These are phyloP conservation scores for Sclerotinia nivalis DNA, from an alignment of 2,329 filamentous ascomycete genomes.

Conservation along the genomic window DNA sequence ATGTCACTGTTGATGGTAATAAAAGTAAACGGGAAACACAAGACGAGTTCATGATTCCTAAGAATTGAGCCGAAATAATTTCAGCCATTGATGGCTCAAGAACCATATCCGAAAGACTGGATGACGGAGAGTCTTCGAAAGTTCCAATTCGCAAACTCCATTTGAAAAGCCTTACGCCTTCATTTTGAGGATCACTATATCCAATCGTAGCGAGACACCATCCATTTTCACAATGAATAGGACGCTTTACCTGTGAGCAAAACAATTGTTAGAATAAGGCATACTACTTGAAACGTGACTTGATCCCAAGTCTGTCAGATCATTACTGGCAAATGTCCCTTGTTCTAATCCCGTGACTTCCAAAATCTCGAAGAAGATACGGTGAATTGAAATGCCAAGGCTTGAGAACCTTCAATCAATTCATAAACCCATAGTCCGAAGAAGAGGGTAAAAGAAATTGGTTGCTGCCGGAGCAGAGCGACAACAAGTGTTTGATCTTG, in stretches of 20 bases:
- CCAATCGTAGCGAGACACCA: constrained; percentile 29
- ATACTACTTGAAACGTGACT: background rate
- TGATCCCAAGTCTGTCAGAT: background rate
- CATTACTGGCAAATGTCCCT: constrained; percentile 46
- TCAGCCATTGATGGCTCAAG: constrained; percentile 26
- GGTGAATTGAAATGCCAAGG: constrained; percentile 49
- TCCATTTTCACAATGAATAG: background rate
- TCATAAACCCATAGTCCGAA: constrained; percentile 46
- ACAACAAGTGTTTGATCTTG: constrained; percentile 51
- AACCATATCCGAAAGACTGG: background rate
- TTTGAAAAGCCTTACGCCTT: constrained; percentile 37
- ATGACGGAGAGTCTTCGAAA: background rate
- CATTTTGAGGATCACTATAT: constrained; percentile 31
- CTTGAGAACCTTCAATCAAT: constrained; percentile 34
- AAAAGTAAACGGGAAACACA: constrained; percentile 20
- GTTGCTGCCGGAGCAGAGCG: constrained; percentile 38
- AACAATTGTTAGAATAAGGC: background rate
- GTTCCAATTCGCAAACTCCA: constrained; percentile 30
- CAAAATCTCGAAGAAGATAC: constrained; percentile 50
- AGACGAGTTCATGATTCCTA: constrained; percentile 22
- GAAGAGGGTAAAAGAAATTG: constrained; percentile 44
- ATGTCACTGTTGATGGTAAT: background rate
- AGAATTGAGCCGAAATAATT: constrained; percentile 30
- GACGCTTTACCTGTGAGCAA: background rate
- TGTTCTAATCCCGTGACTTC: constrained; percentile 51